phyloP scores from a whole-genome alignment of 345 rosid species.

The Boechera divaricarpa region DNA sequence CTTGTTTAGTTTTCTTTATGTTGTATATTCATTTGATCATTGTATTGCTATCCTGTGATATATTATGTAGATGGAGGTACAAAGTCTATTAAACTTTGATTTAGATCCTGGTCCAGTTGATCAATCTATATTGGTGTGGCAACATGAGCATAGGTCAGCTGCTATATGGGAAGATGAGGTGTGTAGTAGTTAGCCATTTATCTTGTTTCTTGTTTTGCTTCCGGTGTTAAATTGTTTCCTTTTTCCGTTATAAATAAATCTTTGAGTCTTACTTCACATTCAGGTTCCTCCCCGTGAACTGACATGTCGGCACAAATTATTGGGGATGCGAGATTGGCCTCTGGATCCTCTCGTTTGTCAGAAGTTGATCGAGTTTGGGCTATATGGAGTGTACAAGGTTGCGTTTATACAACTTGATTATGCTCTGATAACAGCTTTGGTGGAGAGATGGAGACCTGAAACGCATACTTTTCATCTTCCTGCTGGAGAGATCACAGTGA shows the following conservation, averaged over 20 bases:
- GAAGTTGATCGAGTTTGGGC: constrained; percentile 45
- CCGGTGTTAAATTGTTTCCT: not conserved
- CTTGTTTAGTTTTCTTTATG: constrained; percentile 5
- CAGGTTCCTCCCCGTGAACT: constrained; percentile 50
- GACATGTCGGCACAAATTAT: constrained; percentile 47
- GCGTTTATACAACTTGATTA: constrained; percentile 73
- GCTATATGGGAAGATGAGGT: constrained; percentile 53
- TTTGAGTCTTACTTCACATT: constrained; percentile 46
- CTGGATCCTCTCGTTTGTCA: constrained; percentile 45
- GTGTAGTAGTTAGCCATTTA: constrained; percentile 1
- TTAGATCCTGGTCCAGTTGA: constrained; percentile 53
- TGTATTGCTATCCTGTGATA: not conserved
- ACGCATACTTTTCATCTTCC: constrained; percentile 74
- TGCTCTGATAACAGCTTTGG: constrained; percentile 71
- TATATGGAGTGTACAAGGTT: constrained; percentile 63
- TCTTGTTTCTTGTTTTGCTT: constrained; percentile 23
- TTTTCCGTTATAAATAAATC: constrained; percentile 31
- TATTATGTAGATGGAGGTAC: constrained; percentile 46
- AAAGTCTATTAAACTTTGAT: constrained; percentile 39
- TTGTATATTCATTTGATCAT: constrained; percentile 15
- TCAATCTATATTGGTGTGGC: constrained; percentile 49
- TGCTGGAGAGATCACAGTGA: constrained; percentile 78
- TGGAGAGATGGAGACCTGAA: constrained; percentile 88
- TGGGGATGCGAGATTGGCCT: constrained; percentile 52
- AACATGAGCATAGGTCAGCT: constrained; percentile 51